phyloP scores from a whole-genome alignment of 305 asterid genomes.

The Rubia tinctorum region DNA sequence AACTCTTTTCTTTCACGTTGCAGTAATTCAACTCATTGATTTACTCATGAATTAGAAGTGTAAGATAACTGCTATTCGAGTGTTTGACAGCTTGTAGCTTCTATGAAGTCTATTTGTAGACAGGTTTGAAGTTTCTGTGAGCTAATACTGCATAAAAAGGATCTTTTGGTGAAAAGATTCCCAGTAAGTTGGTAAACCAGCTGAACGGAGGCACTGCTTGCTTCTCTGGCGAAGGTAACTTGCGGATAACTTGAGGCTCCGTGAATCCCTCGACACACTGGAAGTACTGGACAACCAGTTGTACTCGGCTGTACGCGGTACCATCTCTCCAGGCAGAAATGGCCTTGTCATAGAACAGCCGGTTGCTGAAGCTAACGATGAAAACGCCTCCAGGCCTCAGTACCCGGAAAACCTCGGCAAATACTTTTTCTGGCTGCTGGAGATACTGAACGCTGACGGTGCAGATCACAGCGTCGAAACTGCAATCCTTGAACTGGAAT shows the following conservation, averaged over 20 bases:
- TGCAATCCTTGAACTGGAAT: constrained; percentile 39
- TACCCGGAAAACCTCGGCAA: constrained; percentile 55
- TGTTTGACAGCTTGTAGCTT: not conserved
- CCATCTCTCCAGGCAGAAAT: constrained; percentile 72
- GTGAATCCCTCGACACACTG: constrained; percentile 78
- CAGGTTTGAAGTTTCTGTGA: constrained; percentile 65
- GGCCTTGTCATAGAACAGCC: constrained; percentile 79
- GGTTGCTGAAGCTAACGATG: constrained; percentile 71
- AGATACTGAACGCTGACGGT: constrained; percentile 93
- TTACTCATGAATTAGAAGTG: not conserved
- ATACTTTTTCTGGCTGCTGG: constrained; percentile 86
- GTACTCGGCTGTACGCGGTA: constrained; percentile 52
- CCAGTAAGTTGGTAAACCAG: constrained; percentile 37
- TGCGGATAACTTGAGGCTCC: constrained; percentile 45
- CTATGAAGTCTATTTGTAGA: constrained; percentile 9
- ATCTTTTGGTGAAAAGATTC: constrained; percentile 50
- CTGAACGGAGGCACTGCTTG: constrained; percentile 30
- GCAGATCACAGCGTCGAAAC: constrained; percentile 76
- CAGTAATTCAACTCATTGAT: not conserved
- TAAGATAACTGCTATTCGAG: not conserved
- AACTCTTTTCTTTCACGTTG: not conserved
- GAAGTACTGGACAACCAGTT: constrained; percentile 65
- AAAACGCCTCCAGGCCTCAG: constrained; percentile 76
- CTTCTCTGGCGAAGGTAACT: constrained; percentile 21
- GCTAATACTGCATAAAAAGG: constrained; percentile 79